Conservation (phyloP, 2,329 filamentous ascomycete species). For the Alternaria consortialis region DNA sequence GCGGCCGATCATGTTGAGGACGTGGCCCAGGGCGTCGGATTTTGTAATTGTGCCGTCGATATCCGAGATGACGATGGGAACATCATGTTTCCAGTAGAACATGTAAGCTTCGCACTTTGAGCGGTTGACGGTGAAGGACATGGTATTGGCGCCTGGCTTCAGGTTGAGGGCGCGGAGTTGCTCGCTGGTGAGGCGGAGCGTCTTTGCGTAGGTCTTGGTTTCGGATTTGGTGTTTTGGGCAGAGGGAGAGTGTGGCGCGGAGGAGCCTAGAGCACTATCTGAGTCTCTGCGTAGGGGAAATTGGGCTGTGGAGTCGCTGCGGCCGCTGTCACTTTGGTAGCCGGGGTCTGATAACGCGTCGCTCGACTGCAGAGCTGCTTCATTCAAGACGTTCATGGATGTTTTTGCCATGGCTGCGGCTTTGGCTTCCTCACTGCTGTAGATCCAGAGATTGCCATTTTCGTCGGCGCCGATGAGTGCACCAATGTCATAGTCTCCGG, state of each 20-base stretch:
- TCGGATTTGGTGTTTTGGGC: conserved; percentile 62
- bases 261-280: conserved; percentile 72
- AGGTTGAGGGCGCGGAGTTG: conserved; percentile 88
- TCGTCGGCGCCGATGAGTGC: conserved; percentile 94
- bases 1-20: conserved; percentile 93
- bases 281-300: conserved; percentile 73
- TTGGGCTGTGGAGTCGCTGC: conserved; percentile 66
- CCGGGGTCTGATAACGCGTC: conserved; percentile 92
- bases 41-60: conserved; percentile 99
- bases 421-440: conserved; percentile 96
- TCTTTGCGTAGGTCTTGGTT: conserved; percentile 94
- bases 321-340: conserved; percentile 87
- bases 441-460: conserved; percentile 98
- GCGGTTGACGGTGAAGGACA: conserved; percentile 96
- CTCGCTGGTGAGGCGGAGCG: conserved; percentile 90
- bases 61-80: conserved; percentile 95
- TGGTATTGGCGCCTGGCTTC: conserved; percentile 85
- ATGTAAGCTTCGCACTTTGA: conserved; percentile 92
- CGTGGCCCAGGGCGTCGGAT: conserved; percentile 91
- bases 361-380: conserved; percentile 65
- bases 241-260: conserved; percentile 64
- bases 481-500: conserved; percentile 96
- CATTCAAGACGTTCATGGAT: conserved; percentile 61
- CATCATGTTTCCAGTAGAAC: conserved; percentile 91
- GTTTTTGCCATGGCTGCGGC: conserved; percentile 78